Base-by-base conservation (phyloP, 2,329 filamentous ascomycete genomes). In the Nemania sp. region DNA sequence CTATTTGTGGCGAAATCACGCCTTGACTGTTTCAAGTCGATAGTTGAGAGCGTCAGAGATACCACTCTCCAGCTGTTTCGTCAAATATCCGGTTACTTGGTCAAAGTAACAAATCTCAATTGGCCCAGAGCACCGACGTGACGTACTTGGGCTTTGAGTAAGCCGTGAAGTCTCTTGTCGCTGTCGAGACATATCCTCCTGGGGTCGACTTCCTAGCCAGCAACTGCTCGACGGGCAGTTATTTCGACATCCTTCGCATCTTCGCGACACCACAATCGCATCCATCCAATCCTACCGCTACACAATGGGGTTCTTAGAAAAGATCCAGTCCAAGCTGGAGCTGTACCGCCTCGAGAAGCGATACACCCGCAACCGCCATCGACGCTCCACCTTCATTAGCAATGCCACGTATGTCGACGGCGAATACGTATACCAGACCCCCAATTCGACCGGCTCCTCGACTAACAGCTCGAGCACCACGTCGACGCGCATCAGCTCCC, bases 341-440 rank as follows among this genome's bases (percentile, higher is more conserved):
- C 84, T 97, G 68, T 94, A 96, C 80, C 90, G 91, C 44, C 86
- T 97, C 63, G 93, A 97, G 77, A 88, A 97, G 77, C 88, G 91
- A 66, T 97, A 97, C 79, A 95, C 92, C 46, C 89, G 89, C 67
- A 88, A 91, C 70, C 91, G 93, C 67, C 75, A 85, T 66, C 90
- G 93, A 65, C 90, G 93, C 71, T 92, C 86, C 49, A 94, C 90
- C 56, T 96, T 96, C 72, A 86, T 89, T 68, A 91, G 89, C 68
- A 91, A 90, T 67, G 93, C 91, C 24, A 82, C 90, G 71, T 97
- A 97, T 73, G 89, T 97, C 61, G 90, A 97, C 70, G 94, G 92
- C 74, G 93, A 97, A 77, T 97, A 97, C 77, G 80, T 96, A 72
- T 95, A 91, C 80, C 80, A 85, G 68, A 83, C 80, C 0, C 82